Conservation (phyloP, 495 filamentous ascomycete species). For the Neurospora sublineolata region DNA sequence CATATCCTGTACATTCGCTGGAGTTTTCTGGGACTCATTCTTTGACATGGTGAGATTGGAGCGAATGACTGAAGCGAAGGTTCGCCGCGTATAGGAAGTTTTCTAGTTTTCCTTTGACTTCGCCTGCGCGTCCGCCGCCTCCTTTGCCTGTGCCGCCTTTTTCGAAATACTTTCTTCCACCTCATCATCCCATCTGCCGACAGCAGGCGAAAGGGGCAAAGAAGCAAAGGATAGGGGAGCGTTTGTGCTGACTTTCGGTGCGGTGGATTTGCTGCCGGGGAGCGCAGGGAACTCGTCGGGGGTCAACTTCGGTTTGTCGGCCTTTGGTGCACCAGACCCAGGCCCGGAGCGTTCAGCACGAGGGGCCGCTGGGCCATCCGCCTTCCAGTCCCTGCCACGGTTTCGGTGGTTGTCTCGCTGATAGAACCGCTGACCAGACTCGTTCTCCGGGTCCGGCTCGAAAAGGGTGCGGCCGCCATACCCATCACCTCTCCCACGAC, state of each 20-base stretch:
- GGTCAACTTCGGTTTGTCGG: slow-evolving; percentile 4
- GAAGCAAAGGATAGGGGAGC: background rate
- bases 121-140: background rate
- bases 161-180: slow-evolving; percentile 14
- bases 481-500: slow-evolving; percentile 8
- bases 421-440: background rate
- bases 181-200: slow-evolving; percentile 39
- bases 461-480: slow-evolving; percentile 2
- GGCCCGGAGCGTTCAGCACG: background rate
- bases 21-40: background rate
- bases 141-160: background rate
- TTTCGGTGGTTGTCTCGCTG: background rate
- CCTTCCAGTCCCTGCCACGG: background rate
- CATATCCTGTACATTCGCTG: background rate
- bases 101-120: background rate
- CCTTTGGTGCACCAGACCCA: slow-evolving; percentile 12
- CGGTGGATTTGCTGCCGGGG: slow-evolving; percentile 8
- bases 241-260: background rate
- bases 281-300: slow-evolving; percentile 34
- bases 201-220: slow-evolving; percentile 17
- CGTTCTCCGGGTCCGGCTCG: background rate
- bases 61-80: background rate
- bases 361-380: background rate
- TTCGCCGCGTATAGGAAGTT: background rate
- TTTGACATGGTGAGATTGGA: background rate